Evolutionary conservation across 257 asterid genomes (phyloP).

Genomic region (Haberlea rhodopensis): DNA sequence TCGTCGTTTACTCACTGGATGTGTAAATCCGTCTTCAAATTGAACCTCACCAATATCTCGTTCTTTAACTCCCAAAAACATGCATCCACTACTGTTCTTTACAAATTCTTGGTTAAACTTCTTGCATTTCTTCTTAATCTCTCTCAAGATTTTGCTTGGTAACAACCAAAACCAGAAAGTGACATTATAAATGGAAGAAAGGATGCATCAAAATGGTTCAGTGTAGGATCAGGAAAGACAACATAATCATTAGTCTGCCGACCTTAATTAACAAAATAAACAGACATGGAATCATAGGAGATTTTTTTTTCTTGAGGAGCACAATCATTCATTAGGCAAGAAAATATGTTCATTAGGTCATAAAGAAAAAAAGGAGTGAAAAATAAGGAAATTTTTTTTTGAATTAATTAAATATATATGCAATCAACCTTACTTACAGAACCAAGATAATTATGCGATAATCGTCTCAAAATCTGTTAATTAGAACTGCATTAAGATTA

Average conservation of each 20-base stretch:
- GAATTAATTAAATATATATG: no score
- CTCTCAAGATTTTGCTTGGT: neutral
- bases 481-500: no score
- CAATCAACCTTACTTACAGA: no score
- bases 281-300: slow-evolving; percentile 24
- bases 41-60: slow-evolving; percentile 99
- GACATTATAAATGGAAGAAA: neutral
- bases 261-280: neutral
- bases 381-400: no score
- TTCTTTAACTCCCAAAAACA: slow-evolving; percentile 16
- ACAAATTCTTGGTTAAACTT: neutral
- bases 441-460: no score
- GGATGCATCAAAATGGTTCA: slow-evolving; percentile 10
- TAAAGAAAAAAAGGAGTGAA: slow-evolving; percentile 7
- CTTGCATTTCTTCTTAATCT: neutral
- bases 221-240: slow-evolving; percentile 22
- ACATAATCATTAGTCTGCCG: slow-evolving; percentile 21
- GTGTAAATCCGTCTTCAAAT: slow-evolving; percentile 74
- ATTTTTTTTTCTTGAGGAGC: neutral
- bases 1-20: slow-evolving; percentile 41
- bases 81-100: neutral
- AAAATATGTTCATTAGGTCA: neutral
- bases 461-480: neutral
- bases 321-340: neutral
- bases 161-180: neutral